These are phyloP conservation scores for Suillus tomentosus DNA, from an alignment of 768 basidiomycete genomes.

Conservation along the genomic window DNA sequence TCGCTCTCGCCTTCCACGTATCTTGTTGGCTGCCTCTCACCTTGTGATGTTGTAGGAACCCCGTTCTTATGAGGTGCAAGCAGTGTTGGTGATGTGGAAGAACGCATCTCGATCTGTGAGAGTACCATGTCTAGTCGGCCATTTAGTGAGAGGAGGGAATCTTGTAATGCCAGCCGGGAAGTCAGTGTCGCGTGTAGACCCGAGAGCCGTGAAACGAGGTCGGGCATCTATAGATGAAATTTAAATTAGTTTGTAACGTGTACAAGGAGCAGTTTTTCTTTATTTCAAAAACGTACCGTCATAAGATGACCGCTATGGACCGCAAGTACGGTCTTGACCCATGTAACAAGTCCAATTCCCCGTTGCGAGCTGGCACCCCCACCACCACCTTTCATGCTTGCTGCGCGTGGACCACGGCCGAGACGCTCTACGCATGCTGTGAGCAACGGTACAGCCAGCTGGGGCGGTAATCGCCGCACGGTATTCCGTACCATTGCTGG, in stretches of 20 bases:
- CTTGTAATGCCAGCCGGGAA: slow-evolving; percentile 77
- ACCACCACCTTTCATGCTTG: slow-evolving; percentile 75
- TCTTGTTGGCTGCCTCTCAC: slow-evolving; percentile 43
- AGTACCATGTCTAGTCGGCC: slow-evolving; percentile 93
- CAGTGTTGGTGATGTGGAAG: slow-evolving; percentile 65
- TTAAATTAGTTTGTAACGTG: not conserved
- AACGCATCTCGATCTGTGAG: slow-evolving; percentile 89
- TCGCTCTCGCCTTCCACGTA: slow-evolving; percentile 86
- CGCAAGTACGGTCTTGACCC: slow-evolving; percentile 81
- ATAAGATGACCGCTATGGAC: slow-evolving; percentile 91
- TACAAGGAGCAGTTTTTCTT: not conserved
- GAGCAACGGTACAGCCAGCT: slow-evolving; percentile 83
- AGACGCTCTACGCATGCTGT: slow-evolving; percentile 88
- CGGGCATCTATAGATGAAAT: slow-evolving; percentile 70
- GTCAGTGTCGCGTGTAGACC: slow-evolving; percentile 82
- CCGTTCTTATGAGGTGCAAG: slow-evolving; percentile 46
- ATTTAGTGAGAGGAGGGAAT: slow-evolving; percentile 80
- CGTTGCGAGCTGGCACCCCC: slow-evolving; percentile 80
- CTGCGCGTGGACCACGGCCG: slow-evolving; percentile 70
- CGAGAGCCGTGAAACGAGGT: slow-evolving; percentile 84
- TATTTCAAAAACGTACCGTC: slow-evolving; percentile 65
- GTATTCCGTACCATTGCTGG: slow-evolving; percentile 82
- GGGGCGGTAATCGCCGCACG: slow-evolving; percentile 81
- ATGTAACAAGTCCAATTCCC: slow-evolving; percentile 66
- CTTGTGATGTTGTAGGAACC: slow-evolving; percentile 32